Conservation (phyloP, 129 eudicot genomes). For the Smallanthus sonchifolius region DNA sequence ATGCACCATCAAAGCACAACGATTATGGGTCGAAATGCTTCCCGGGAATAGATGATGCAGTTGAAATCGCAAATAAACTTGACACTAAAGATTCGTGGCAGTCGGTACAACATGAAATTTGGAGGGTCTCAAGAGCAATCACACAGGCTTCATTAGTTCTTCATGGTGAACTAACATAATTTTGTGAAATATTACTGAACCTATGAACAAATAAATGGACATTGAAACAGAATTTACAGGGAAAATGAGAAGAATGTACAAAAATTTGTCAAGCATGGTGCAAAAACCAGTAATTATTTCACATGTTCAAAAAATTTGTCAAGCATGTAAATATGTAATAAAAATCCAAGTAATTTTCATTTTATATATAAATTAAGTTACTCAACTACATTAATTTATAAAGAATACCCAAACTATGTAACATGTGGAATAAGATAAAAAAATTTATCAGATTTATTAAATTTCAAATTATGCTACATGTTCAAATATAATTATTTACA, state of each 20-base stretch:
- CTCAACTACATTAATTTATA: too few species aligned
- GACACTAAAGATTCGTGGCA: slow-evolving; percentile 61
- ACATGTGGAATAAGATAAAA: too few species aligned
- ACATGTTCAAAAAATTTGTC: too few species aligned
- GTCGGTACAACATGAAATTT: slow-evolving; percentile 72
- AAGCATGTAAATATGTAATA: too few species aligned
- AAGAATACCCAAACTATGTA: too few species aligned
- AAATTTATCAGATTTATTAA: too few species aligned
- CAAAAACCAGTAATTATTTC: too few species aligned
- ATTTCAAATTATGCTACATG: too few species aligned
- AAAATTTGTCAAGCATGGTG: not conserved
- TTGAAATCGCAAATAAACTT: slow-evolving; percentile 52
- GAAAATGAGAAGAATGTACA: not conserved
- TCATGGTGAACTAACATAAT: slow-evolving; percentile 54
- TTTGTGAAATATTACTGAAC: not conserved
- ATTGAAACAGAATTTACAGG: not conserved
- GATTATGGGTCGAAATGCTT: slow-evolving; percentile 77
- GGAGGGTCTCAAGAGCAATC: slow-evolving; percentile 84
- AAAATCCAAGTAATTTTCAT: too few species aligned
- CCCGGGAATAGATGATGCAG: slow-evolving; percentile 76
- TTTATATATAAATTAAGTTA: too few species aligned
- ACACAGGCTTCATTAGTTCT: slow-evolving; percentile 75
- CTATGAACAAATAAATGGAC: not conserved
- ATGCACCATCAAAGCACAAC: slow-evolving; percentile 77
- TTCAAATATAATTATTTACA: too few species aligned